A percentile compares a stretch with the other conserved stretches of the same genome.
Conservation (phyloP, 495 filamentous ascomycete genomes). For the Penicillium psychrofluorescens region DNA sequence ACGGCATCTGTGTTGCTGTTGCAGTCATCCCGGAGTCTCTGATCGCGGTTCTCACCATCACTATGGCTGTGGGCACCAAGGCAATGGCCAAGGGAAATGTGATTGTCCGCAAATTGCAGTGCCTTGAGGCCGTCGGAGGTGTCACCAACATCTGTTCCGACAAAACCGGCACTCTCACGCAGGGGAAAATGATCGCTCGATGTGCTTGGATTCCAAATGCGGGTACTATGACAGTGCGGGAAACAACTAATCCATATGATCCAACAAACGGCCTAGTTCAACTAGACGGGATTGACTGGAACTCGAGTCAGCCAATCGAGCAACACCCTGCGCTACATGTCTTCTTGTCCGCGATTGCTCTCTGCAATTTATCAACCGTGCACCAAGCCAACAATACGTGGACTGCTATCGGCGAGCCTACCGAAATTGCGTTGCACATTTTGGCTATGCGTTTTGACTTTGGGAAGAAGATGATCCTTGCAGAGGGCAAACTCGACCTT, state of each 20-base stretch:
- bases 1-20: slow-evolving; percentile 53
- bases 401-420: slow-evolving; percentile 52
- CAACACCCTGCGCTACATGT: slow-evolving; percentile 22
- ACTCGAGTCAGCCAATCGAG: slow-evolving; percentile 11
- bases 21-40: slow-evolving; percentile 56
- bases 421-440: slow-evolving; percentile 56
- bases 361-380: slow-evolving; percentile 53
- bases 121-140: slow-evolving; percentile 74
- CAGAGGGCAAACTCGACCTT: slow-evolving; percentile 29
- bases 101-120: slow-evolving; percentile 56
- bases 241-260: slow-evolving; percentile 40
- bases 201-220: slow-evolving; percentile 61
- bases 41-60: slow-evolving; percentile 59
- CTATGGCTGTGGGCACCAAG: slow-evolving; percentile 55
- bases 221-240: slow-evolving; percentile 47
- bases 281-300: slow-evolving; percentile 21
- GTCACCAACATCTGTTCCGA: slow-evolving; percentile 89
- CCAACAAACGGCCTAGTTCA: slow-evolving; percentile 37
- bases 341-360: slow-evolving; percentile 47
- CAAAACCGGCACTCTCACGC: slow-evolving; percentile 74
- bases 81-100: slow-evolving; percentile 58
- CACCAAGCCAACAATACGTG: slow-evolving; percentile 37
- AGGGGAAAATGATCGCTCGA: slow-evolving; percentile 74
- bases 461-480: background rate
- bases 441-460: slow-evolving; percentile 49